Conservation (phyloP, 2,329 filamentous ascomycete genomes). For the Penicillium sp. region DNA sequence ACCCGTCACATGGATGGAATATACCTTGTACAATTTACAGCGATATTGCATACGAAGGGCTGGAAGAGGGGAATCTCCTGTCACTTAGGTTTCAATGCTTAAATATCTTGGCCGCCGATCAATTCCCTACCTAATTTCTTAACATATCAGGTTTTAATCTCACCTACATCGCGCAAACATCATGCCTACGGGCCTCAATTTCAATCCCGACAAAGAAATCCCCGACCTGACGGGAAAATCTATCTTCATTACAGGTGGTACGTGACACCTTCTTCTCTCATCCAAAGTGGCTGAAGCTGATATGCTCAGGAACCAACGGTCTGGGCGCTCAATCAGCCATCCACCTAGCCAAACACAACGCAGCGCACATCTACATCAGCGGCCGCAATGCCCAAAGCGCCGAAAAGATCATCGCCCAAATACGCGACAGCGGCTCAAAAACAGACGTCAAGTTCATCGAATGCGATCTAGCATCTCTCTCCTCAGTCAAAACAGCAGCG, state of each 20-base stretch:
- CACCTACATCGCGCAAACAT: background rate
- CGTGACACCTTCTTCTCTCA: background rate
- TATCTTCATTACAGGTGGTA: slow-evolving; percentile 17
- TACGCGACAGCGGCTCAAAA: background rate
- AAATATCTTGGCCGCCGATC: background rate
- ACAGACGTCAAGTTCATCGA: slow-evolving; percentile 6
- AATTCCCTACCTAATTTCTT: too few species aligned
- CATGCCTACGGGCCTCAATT: slow-evolving; percentile 8
- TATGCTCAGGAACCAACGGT: slow-evolving; percentile 50
- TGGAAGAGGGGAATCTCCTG: background rate
- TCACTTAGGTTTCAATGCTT: background rate
- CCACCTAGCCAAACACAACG: slow-evolving; percentile 43
- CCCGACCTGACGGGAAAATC: slow-evolving; percentile 10
- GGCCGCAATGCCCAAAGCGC: slow-evolving; percentile 11
- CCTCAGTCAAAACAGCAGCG: slow-evolving; percentile 14
- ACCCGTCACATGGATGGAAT: background rate
- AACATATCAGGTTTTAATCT: background rate
- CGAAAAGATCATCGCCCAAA: background rate
- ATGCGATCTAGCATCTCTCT: slow-evolving; percentile 19
- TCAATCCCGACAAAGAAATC: slow-evolving; percentile 11
- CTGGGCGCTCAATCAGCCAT: slow-evolving; percentile 46
- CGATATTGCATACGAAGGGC: background rate
- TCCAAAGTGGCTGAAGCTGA: background rate
- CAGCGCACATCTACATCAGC: slow-evolving; percentile 28
- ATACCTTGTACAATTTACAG: background rate